Evolutionary conservation across 306 rosid genomes (phyloP), one percentile per base, ranked within the genome.

Genomic region (Sophora flavescens): DNA sequence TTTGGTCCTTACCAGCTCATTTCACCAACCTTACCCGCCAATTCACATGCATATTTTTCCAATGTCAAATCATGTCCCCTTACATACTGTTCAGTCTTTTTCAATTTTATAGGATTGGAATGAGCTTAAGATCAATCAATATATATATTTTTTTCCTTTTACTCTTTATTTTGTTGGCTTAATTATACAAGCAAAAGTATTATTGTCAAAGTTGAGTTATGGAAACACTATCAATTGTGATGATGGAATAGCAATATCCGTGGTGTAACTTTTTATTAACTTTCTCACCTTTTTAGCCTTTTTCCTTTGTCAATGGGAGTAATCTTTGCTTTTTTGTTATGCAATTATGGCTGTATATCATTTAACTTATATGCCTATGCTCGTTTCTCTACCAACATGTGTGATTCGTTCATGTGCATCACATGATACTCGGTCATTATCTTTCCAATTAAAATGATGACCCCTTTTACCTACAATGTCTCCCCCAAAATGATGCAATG

Each of bases 61-160:
- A 76, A 62, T 80, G 84, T 83, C 86, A 80, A 74, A 58, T 75
- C 84, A 63, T 62, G 85, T 82, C 76, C 68, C 80, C 72, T 83
- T 79, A 75, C 87, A 85, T 68, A 79, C 88, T 71, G 78, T 84
- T 80, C 80, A 86, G 84, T 83, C 91, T 70, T 74, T 72, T 72
- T 74, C 66, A 78, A 79, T 84, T 81, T 75, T 85, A 85, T 82
- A 88, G 98, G 91, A 85, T 87, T 86, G 86, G 90, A 82, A 84
- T 82, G 82, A 79, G 78, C 81, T 84, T 68, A 78, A 81, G 22
- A 22, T 22, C 22, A 22, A 47, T 65, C 60, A 16, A 74, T 32
- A 81, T 69, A 74, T 53, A 58, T 56, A 57, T 72, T 44, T 74
- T 75, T 53, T 68, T 30, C 44, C 22, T 77, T 22, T 75, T 30